Evolutionary conservation across 257 asterid species (phyloP).

Genomic region (Knoxia roxburghii): DNA sequence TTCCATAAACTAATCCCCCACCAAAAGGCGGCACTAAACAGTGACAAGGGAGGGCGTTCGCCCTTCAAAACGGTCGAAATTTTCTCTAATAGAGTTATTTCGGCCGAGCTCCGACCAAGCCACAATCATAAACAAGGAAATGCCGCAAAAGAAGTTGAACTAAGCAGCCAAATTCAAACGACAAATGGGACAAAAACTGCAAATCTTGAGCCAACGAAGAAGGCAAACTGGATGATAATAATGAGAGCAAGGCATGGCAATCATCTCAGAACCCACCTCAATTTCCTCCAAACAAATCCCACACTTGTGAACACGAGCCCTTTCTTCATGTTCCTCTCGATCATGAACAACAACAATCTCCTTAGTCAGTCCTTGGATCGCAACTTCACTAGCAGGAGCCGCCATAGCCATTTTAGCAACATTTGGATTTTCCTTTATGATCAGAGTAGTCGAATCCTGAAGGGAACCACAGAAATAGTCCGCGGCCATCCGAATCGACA

Average conservation of each 20-base stretch:
- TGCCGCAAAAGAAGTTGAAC: background rate
- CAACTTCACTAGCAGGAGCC: background rate
- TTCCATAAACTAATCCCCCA: no score
- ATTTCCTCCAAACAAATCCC: slow-evolving; percentile 15
- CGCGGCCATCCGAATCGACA: background rate
- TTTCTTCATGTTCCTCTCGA: slow-evolving; percentile 6
- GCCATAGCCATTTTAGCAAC: background rate
- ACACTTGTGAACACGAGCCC: background rate
- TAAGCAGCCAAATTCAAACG: background rate
- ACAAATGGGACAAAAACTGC: slow-evolving; percentile 20
- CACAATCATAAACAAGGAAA: no score
- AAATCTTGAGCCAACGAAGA: slow-evolving; percentile 11
- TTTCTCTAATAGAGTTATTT: no score
- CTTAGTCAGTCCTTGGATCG: background rate
- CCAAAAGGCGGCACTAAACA: no score
- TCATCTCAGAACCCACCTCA: slow-evolving; percentile 1
- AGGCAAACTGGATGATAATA: slow-evolving; percentile 14
- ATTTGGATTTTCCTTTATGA: background rate
- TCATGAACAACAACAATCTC: no score
- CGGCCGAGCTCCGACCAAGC: no score
- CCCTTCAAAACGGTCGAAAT: no score
- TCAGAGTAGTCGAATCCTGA: background rate
- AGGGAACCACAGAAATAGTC: background rate
- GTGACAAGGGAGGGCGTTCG: no score
- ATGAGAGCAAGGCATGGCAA: slow-evolving; percentile 22